phyloP scores from a whole-genome alignment of 805 yeast species.

The Blastobotrys parvus region DNA sequence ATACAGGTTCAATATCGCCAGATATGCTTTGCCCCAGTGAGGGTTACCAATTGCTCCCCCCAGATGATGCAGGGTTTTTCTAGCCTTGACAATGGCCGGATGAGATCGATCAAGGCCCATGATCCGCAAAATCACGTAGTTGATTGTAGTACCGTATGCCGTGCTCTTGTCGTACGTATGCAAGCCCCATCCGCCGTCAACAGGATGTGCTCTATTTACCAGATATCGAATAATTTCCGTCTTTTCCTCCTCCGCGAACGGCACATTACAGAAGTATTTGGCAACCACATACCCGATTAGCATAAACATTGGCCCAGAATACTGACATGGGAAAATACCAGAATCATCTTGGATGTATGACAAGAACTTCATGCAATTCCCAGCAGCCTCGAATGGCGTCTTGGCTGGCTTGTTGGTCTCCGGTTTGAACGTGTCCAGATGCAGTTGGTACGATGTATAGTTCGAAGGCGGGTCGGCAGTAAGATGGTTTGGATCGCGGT shows the following conservation, averaged over 20 bases:
- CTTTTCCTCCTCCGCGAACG: conserved; percentile 57
- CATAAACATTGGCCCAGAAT: conserved; percentile 98
- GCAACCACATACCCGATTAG: conserved; percentile 80
- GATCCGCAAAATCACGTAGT: conserved; percentile 73
- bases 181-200: conserved; percentile 99
- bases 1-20: conserved; percentile 70
- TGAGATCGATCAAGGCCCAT: conserved; percentile 70
- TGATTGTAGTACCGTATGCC: conserved; percentile 87
- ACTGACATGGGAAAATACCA: conserved; percentile 89
- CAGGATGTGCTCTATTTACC: conserved; percentile 90
- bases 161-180: conserved; percentile 90
- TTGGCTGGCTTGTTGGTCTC: conserved; percentile 19
- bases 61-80: conserved; percentile 54
- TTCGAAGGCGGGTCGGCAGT: conserved; percentile 25
- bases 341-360: conserved; percentile 60
- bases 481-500: conserved; percentile 28
- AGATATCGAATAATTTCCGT: conserved; percentile 75
- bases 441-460: conserved; percentile 25
- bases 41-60: conserved; percentile 92
- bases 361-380: conserved; percentile 68
- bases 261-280: conserved; percentile 57
- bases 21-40: conserved; percentile 97
- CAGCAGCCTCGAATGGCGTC: conserved; percentile 53
- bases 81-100: conserved; percentile 69
- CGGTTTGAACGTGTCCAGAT: conserved; percentile 22